Conservation (phyloP, 2,329 filamentous ascomycete species). For the Monosporascus sp. region DNA sequence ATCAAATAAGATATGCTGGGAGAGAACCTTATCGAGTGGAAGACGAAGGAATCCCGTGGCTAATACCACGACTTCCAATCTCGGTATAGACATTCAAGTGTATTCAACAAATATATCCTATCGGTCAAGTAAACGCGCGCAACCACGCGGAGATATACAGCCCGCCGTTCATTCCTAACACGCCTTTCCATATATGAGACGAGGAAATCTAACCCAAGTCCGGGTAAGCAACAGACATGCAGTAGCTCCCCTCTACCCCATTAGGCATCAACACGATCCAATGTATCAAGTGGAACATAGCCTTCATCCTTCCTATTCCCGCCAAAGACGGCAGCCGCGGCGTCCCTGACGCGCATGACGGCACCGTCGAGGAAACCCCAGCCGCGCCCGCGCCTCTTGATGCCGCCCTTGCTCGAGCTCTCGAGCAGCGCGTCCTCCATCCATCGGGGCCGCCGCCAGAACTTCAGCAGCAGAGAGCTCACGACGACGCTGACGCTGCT, state of each 20-base stretch:
- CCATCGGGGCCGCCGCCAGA: conserved; percentile 81
- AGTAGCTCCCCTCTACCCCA: neutral
- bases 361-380: conserved; percentile 34
- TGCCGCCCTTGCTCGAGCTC: conserved; percentile 35
- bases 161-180: no score
- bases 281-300: conserved; percentile 54
- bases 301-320: conserved; percentile 42
- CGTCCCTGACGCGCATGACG: conserved; percentile 38
- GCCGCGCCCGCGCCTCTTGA: conserved; percentile 38
- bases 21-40: no score
- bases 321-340: conserved; percentile 31
- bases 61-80: no score
- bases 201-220: no score
- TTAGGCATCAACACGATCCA: conserved; percentile 35
- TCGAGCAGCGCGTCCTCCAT: conserved; percentile 68
- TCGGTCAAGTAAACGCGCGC: no score
- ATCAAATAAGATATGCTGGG: no score
- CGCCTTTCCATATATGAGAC: no score
- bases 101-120: no score
- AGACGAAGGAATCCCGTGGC: no score
- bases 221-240: no score
- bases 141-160: no score
- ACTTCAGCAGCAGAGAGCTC: conserved; percentile 76
- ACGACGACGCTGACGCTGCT: conserved; percentile 87
- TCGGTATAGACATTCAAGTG: no score